Evolutionary conservation across 2,329 filamentous ascomycete genomes (phyloP).

Genomic region (Neoscytalidium dimidiatum): DNA sequence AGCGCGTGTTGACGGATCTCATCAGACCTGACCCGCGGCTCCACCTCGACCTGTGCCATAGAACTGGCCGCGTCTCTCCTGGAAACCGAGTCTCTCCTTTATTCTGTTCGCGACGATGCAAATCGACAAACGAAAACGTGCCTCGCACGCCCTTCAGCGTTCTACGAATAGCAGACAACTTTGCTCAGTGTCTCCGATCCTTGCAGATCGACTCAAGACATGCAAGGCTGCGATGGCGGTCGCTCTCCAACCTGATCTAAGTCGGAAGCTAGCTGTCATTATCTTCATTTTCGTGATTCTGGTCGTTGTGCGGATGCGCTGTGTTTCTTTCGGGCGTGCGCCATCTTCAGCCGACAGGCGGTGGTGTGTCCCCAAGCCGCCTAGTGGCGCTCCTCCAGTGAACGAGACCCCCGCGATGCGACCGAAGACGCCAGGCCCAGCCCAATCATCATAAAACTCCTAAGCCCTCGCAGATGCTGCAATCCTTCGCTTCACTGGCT

Average conservation of each 20-base stretch:
- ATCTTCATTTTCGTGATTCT: neutral
- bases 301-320: neutral
- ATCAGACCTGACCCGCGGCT: slow-evolving; percentile 1
- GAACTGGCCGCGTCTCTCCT: neutral
- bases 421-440: slow-evolving; percentile 5
- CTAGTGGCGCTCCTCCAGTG: slow-evolving; percentile 1
- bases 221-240: neutral
- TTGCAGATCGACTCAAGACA: neutral
- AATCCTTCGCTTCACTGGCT: neutral
- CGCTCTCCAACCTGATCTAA: no score
- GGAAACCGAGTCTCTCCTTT: neutral
- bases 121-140: neutral
- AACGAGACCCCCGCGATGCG: slow-evolving; percentile 13
- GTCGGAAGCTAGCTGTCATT: neutral
- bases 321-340: neutral
- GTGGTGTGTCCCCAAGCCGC: neutral
- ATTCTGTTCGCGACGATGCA: neutral
- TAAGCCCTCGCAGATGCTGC: slow-evolving; percentile 7
- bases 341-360: neutral
- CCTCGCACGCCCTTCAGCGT: neutral
- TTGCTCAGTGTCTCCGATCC: neutral
- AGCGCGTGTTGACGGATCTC: neutral
- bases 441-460: neutral
- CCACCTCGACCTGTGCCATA: neutral
- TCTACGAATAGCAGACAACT: neutral